Percentiles rank a stretch among this genome's conserved stretches.
These are phyloP conservation scores for Ehretia macrophylla DNA, from an alignment of 257 asterid species.

Conservation along the genomic window DNA sequence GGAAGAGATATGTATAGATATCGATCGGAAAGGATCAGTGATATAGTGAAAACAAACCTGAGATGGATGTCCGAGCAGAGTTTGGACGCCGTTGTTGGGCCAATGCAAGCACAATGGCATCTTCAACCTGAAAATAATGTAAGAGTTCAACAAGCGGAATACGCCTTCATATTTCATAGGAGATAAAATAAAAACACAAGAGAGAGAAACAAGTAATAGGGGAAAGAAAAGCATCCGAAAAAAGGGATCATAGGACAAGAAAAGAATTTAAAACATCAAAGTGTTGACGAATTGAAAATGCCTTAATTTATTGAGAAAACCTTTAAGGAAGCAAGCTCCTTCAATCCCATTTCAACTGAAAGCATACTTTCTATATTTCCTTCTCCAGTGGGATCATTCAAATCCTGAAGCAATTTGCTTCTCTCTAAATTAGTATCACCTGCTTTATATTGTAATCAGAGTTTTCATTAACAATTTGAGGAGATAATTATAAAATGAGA, in stretches of 20 bases:
- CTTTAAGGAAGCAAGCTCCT: constrained; percentile 89
- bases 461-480: background rate
- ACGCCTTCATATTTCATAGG: too few relatives aligned
- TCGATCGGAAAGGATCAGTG: too few relatives aligned
- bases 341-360: constrained; percentile 88
- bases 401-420: constrained; percentile 61
- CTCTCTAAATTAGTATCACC: constrained; percentile 52
- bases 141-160: too few relatives aligned
- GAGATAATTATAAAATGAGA: background rate
- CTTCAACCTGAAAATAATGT: constrained; percentile 63
- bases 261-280: constrained; percentile 3
- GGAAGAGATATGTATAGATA: too few relatives aligned
- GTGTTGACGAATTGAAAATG: background rate
- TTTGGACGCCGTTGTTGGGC: constrained; percentile 87
- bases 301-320: constrained; percentile 26
- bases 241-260: too few relatives aligned
- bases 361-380: constrained; percentile 98
- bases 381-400: constrained; percentile 86
- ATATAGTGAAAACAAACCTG: constrained; percentile 46
- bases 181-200: background rate
- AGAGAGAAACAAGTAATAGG: background rate
- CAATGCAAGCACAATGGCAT: constrained; percentile 75
- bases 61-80: constrained; percentile 64
- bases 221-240: too few relatives aligned
- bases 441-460: constrained; percentile 31